These are phyloP conservation scores for Capronia americana DNA, from an alignment of 2,329 filamentous ascomycete genomes.

Conservation along the genomic window DNA sequence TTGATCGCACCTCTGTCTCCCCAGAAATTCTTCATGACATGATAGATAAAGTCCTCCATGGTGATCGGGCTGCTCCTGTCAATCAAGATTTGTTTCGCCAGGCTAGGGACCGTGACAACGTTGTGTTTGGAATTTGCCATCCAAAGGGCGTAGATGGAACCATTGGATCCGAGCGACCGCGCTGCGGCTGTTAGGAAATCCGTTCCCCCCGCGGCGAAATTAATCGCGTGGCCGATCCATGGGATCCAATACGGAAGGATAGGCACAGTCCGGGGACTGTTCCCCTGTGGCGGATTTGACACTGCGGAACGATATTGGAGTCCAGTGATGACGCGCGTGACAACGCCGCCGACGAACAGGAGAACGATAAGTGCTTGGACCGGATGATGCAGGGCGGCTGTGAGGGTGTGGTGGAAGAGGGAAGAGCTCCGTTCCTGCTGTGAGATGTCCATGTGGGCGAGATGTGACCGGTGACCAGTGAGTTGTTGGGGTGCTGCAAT, in stretches of 20 bases:
- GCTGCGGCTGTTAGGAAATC: slow-evolving; percentile 20
- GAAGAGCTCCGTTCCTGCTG: slow-evolving; percentile 11
- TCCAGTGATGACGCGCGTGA: slow-evolving; percentile 49
- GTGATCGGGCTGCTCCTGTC: slow-evolving; percentile 41
- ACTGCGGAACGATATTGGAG: slow-evolving; percentile 41
- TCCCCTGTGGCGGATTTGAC: slow-evolving; percentile 36
- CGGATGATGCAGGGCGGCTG: slow-evolving; percentile 20
- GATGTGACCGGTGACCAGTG: no score
- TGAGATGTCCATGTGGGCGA: slow-evolving; percentile 11
- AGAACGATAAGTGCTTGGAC: slow-evolving; percentile 13
- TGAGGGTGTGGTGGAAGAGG: slow-evolving; percentile 20
- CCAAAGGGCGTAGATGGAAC: slow-evolving; percentile 25
- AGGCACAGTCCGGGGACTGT: slow-evolving; percentile 49
- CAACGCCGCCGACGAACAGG: slow-evolving; percentile 42
- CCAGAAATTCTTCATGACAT: slow-evolving; percentile 51
- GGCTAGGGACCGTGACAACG: slow-evolving; percentile 56
- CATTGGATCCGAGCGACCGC: slow-evolving; percentile 34
- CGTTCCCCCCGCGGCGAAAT: slow-evolving; percentile 46
- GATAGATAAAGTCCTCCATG: slow-evolving; percentile 43
- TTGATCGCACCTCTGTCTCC: slow-evolving; percentile 49
- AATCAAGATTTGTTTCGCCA: slow-evolving; percentile 52
- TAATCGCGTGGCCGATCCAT: slow-evolving; percentile 60
- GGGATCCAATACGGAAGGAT: slow-evolving; percentile 66
- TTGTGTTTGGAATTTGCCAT: slow-evolving; percentile 55
- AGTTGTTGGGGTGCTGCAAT: no score